phyloP scores from a whole-genome alignment of 176 grass and related monocot species.

The Aegilops sharonensis region DNA sequence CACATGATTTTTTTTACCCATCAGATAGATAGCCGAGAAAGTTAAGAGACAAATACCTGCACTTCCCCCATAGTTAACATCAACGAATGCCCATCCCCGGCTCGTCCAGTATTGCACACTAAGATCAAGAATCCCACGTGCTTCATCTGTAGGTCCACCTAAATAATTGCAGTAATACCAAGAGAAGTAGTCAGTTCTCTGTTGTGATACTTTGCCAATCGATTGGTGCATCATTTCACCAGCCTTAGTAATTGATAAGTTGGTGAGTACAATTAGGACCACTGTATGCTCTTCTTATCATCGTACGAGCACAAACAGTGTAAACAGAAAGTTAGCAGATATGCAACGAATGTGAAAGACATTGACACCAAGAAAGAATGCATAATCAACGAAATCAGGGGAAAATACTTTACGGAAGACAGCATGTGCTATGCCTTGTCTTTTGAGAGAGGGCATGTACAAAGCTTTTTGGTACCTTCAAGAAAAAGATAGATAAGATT shows the following conservation, averaged over 20 bases:
- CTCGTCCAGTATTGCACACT: constrained; percentile 89
- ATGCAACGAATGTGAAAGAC: not conserved
- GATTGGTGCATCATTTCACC: not conserved
- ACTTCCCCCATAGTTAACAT: constrained; percentile 98
- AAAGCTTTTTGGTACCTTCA: not conserved
- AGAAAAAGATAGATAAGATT: not conserved
- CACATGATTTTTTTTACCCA: not conserved
- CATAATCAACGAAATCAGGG: not conserved
- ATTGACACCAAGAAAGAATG: not conserved
- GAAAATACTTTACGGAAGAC: not conserved
- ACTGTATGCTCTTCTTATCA: not conserved
- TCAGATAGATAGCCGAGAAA: constrained; percentile 14
- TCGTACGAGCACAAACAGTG: not conserved
- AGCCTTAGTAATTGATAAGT: not conserved
- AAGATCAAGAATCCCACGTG: constrained; percentile 64
- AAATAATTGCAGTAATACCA: constrained; percentile 20
- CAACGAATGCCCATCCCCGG: constrained; percentile 82
- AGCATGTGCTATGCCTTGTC: not conserved
- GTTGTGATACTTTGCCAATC: not conserved
- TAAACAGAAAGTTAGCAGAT: not conserved
- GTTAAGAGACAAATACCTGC: constrained; percentile 46
- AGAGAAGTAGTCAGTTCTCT: not conserved
- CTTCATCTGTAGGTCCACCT: constrained; percentile 84
- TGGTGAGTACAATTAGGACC: not conserved
- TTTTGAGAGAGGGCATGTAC: not conserved